Evolutionary conservation across 2,329 filamentous ascomycete species (phyloP), one percentile per base, ranked within the genome.

Genomic region (Penicillium oxalicum): DNA sequence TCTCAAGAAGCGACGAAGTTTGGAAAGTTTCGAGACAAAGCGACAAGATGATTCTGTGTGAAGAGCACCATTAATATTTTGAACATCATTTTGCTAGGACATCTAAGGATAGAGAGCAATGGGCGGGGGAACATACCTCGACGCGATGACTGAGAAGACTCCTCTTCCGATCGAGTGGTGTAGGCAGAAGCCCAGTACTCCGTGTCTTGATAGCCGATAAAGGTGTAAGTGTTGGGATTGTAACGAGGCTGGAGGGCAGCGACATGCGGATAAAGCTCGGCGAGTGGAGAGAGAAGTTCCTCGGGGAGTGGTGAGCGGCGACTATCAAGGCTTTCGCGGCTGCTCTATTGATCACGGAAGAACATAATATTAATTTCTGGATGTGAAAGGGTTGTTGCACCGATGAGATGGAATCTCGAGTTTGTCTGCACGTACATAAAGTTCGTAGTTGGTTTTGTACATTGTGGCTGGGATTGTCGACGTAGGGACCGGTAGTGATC

Each of bases 361-460:
- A 29, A 49, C 28, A 55, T 51, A 49, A 11, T 9, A 41, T 38
- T 36, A 40, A 34, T 4, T 40, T 6, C 40, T 37, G 12, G 24
- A 25, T 9, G 25, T 28, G 13, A 18, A 33, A 45, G 12, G 3
- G 18, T 18, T 18, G 18, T 18, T 18, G 18, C 18, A 18, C 18
- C 18, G 18, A 18, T 18, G 18, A 18, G 18, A 18, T 18, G 18
- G 13, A 27, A n/a, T 7, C 25, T 42, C 24, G 40, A 13, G 12
- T 12, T 35, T 44, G 47, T 45, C 36, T 28, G 18, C 34, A 66
- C 67, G 56, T 55, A 69, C 67, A 45, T 69, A 67, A 43, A 66
- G 60, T 50, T 70, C 65, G 48, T 68, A 70, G 61, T 70, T 70
- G 55, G 61, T 64, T 44, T 66, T 69, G 63, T 70, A 70, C 39